phyloP scores from a whole-genome alignment of 1,284 basidiomycete genomes.

The Phaffia rhodozyma region DNA sequence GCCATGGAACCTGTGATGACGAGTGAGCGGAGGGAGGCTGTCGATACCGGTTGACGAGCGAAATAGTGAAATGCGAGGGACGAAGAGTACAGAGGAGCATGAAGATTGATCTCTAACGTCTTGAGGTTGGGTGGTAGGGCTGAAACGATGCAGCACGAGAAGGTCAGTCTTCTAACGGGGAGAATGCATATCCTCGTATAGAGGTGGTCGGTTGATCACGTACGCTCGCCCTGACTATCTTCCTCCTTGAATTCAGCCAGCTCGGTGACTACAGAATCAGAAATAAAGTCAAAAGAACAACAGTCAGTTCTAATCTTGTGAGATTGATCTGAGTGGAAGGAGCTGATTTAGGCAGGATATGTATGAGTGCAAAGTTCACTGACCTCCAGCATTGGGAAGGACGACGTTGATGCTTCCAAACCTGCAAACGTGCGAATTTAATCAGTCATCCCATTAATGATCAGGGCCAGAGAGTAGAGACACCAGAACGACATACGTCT shows the following conservation, averaged over 20 bases:
- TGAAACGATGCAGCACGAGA: background rate
- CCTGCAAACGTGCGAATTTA: background rate
- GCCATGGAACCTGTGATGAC: constrained; percentile 13
- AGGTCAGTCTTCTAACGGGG: no score
- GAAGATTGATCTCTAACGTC: constrained; percentile 9
- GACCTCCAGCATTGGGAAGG: constrained; percentile 8
- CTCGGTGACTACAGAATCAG: no score
- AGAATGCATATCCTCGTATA: no score
- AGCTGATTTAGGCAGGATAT: no score
- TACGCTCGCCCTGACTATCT: no score
- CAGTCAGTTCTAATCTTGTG: no score
- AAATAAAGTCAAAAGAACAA: no score
- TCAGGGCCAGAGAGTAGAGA: background rate
- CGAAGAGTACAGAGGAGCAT: constrained; percentile 4
- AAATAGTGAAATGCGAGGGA: constrained; percentile 3
- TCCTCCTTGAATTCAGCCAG: no score
- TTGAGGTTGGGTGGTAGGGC: constrained; percentile 5
- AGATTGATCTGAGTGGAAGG: no score
- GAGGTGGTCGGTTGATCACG: no score
- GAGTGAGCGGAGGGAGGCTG: background rate
- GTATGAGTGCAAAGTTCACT: no score
- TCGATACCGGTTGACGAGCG: background rate
- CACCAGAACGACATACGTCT: background rate
- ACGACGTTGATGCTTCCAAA: constrained; percentile 10
- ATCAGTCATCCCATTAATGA: background rate